Percentiles rank a stretch among this genome's conserved stretches.
These are phyloP conservation scores for Chrysoporthe cubensis DNA, from an alignment of 2,329 filamentous ascomycete species.

Conservation along the genomic window DNA sequence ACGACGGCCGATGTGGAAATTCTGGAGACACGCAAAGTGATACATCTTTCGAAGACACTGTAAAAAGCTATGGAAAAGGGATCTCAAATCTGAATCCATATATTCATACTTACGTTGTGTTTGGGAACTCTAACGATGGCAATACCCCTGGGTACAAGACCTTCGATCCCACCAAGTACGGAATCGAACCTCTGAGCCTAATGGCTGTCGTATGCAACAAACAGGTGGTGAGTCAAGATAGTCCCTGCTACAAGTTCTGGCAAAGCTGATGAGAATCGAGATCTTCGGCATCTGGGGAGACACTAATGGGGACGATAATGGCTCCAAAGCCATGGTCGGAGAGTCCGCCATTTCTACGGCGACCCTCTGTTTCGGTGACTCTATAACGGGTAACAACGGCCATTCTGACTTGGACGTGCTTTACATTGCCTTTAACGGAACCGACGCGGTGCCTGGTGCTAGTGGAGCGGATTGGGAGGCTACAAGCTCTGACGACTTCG, in stretches of 20 bases:
- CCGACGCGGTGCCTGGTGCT: neutral
- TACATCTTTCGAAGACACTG: neutral
- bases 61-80: neutral
- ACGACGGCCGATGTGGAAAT: neutral
- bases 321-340: neutral
- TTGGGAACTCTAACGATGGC: neutral
- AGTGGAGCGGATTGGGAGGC: neutral
- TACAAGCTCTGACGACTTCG: neutral
- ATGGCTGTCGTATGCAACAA: neutral
- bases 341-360: neutral
- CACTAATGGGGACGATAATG: neutral
- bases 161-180: conserved; percentile 1
- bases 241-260: neutral
- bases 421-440: conserved; percentile 2
- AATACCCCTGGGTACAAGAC: neutral
- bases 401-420: neutral
- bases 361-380: neutral
- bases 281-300: conserved; percentile 7
- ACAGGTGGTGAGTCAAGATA: neutral
- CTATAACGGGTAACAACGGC: neutral
- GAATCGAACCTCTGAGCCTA: neutral
- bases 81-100: neutral
- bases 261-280: neutral
- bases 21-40: neutral
- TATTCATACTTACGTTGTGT: neutral